Base-by-base conservation (phyloP, 2,329 filamentous ascomycete genomes). In the Berkeleyomyces rouxiae region DNA sequence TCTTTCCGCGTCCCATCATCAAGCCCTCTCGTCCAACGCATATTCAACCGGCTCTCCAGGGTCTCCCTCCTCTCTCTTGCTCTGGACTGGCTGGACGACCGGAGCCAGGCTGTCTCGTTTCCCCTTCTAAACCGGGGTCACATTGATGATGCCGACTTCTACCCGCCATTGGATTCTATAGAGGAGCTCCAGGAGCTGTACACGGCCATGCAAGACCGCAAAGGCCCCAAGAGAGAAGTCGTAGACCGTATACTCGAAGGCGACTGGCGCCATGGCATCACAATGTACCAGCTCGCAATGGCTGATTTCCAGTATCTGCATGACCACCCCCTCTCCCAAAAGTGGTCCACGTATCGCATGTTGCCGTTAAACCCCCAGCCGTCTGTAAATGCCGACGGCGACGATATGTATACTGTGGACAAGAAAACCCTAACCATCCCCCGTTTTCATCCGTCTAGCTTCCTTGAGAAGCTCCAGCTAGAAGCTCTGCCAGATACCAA, bases 401-500 rank as follows among this genome's bases (percentile, higher is more conserved):
- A 75, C 37, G 55, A 64, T 13, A 33, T 62, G 2, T 62, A 62
- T 43, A 16, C 46, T 7, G 68, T 75, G 11, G 77, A 82, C 68
- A 72, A 73, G 58, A 71, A 74, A 66, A 75, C 77, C 5, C 71
- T 83, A 40, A 69, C 71, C 3, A 74, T 85, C 58, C 88, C 89
- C 9, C 83, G 86, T 13, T 88, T 93, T 68, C 88, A 95, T 69
- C 86, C 88, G 0, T 83, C 87, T 3, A 88, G 86, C 0, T 95
- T 95, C 71, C 76, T 95, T 44, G 82, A 82, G 66, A 86, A 85
- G 67, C 80, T 96, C 1, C 86, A 91, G 67, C 77, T 78, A 47
- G 85, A 91, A 69, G 80, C 90, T 16, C 77, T 88, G 1, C 87
- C 89, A 0, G 80, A 93, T 64, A 82, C 91, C 67, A 95, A 93